Evolutionary conservation across 2,329 filamentous ascomycete genomes (phyloP).

Genomic region (Stagonosporopsis chrysanthemi): DNA sequence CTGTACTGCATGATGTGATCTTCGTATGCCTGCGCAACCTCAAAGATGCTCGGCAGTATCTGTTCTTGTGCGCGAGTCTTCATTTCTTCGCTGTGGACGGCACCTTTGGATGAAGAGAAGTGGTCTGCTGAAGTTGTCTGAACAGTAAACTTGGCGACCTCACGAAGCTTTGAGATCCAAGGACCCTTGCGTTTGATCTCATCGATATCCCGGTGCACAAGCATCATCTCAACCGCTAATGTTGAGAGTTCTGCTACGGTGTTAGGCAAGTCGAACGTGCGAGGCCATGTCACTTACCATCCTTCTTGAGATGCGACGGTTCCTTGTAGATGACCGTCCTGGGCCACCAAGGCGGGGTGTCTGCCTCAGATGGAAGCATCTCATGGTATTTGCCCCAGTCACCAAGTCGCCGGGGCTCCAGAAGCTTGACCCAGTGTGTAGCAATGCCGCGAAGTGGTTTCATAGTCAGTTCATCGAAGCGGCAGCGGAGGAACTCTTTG

Average conservation of each 20-base stretch:
- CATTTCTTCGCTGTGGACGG: constrained; percentile 35
- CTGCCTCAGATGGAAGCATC: constrained; percentile 21
- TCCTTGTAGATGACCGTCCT: constrained; percentile 39
- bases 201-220: constrained; percentile 38
- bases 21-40: constrained; percentile 38
- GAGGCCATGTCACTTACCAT: constrained; percentile 25
- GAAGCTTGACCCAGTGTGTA: constrained; percentile 42
- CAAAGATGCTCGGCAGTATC: constrained; percentile 41
- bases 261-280: constrained; percentile 9
- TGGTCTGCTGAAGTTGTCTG: constrained; percentile 31
- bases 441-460: constrained; percentile 43
- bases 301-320: constrained; percentile 41
- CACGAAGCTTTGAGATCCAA: constrained; percentile 37
- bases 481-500: constrained; percentile 31
- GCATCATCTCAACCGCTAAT: constrained; percentile 40
- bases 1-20: constrained; percentile 37
- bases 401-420: constrained; percentile 37
- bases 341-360: constrained; percentile 44
- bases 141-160: constrained; percentile 30
- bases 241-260: constrained; percentile 32
- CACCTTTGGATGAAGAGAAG: constrained; percentile 39
- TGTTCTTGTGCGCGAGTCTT: constrained; percentile 33
- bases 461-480: constrained; percentile 43
- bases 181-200: constrained; percentile 31
- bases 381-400: constrained; percentile 39